Evolutionary conservation across 1,284 basidiomycete genomes (phyloP), one percentile per base, ranked within the genome.

Genomic region (Sporisorium reilianum): DNA sequence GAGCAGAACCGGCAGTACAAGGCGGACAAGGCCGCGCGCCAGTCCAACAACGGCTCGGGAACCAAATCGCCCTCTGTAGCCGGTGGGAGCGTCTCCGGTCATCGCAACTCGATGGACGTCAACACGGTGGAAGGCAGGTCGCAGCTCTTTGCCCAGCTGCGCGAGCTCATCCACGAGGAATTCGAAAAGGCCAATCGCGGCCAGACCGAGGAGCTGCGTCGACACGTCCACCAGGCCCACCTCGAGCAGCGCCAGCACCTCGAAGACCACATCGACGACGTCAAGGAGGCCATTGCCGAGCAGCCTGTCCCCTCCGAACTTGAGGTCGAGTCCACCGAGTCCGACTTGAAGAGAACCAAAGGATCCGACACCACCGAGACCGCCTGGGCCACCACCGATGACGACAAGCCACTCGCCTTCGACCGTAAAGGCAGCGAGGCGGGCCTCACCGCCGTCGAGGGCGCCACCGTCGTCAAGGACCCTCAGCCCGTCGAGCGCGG

Each of bases 141-240:
- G n/a, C 62, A 60, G 32, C 57, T 69, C 30, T 68, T 77, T 38
- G 23, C 48, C 10, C 75, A 73, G 45, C 42, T 68, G 16, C 62
- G 66, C 8, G 69, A 69, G n/a, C 57, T 76, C 14, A 75, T 79
- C 25, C 77, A 77, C 53, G 71, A 79, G 6, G 77, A 79, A 25
- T 70, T 79, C 18, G 52, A 51, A 14, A 57, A 57, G n/a, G 77
- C 56, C 22, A 75, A 75, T 38, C 62, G 60, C 9, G 67, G 63
- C 25, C 77, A 79, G 55, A 67, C 60, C 18, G 75, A 75, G 45
- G 57, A 73, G 42, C 22, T 78, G n/a, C 46, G 66, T 30, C 56
- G 55, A 20, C 67, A 74, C 36, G 66, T 73, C n/a, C 67, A 62
- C 3, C 60, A 66, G 26, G 57, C 56, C 1, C 26, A 63, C 28